Evolutionary conservation across 1,139 yeast species (phyloP).

Genomic region (Debaryomyces singareniensis): DNA sequence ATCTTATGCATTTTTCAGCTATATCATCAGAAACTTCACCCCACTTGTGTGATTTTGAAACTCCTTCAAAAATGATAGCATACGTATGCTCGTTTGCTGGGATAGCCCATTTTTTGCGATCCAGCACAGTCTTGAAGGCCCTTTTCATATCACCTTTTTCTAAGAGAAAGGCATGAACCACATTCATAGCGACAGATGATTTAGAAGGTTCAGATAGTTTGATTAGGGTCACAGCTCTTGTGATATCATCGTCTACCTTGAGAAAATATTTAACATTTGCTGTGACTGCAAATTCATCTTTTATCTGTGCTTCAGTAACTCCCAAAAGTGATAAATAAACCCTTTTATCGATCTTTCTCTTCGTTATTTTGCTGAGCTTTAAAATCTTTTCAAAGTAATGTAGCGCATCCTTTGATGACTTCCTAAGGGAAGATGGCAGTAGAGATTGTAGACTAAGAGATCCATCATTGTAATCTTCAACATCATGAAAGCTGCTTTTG

Average conservation of each 20-base stretch:
- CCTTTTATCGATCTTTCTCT: slow-evolving; percentile 30
- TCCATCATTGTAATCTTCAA: slow-evolving; percentile 16
- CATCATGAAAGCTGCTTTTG: slow-evolving; percentile 8
- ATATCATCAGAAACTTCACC: slow-evolving; percentile 21
- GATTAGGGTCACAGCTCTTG: slow-evolving; percentile 49
- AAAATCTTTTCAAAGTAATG: too few relatives aligned
- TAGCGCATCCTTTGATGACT: too few relatives aligned
- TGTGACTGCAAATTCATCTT: slow-evolving; percentile 51
- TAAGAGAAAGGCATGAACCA: slow-evolving; percentile 45
- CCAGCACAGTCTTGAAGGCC: slow-evolving; percentile 45
- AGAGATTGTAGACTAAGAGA: slow-evolving; percentile 11
- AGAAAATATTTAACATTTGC: slow-evolving; percentile 47
- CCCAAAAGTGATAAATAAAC: slow-evolving; percentile 51
- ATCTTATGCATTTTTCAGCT: slow-evolving; percentile 17
- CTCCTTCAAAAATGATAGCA: slow-evolving; percentile 52
- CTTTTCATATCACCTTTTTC: slow-evolving; percentile 29
- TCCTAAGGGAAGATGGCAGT: too few relatives aligned
- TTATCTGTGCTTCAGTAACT: slow-evolving; percentile 46
- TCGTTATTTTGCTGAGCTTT: slow-evolving; percentile 15
- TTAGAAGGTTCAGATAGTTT: slow-evolving; percentile 35
- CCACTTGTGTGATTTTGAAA: slow-evolving; percentile 37
- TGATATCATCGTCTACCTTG: slow-evolving; percentile 34
- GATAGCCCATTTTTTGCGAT: slow-evolving; percentile 57
- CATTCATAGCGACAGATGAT: slow-evolving; percentile 59
- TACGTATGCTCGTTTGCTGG: slow-evolving; percentile 48